These are phyloP conservation scores for Margaritispora aquatica DNA, from an alignment of 495 filamentous ascomycete species.

Conservation along the genomic window DNA sequence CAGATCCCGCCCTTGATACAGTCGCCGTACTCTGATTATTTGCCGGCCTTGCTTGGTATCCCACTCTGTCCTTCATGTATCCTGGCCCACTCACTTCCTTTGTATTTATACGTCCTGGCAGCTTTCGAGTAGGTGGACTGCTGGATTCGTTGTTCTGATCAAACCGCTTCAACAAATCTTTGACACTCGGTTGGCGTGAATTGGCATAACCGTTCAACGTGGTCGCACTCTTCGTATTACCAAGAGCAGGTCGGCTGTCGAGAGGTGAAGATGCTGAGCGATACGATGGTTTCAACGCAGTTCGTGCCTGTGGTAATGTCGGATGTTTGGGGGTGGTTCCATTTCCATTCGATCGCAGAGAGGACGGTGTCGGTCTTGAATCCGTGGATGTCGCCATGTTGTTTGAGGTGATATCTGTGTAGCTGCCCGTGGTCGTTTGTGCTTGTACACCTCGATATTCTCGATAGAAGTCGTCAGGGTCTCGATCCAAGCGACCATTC, in stretches of 20 bases:
- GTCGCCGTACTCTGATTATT: background rate
- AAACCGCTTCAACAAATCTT: constrained; percentile 49
- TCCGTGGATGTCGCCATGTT: constrained; percentile 15
- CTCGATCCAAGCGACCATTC: constrained; percentile 17
- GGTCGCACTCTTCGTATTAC: constrained; percentile 23
- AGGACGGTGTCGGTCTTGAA: constrained; percentile 11
- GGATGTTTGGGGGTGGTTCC: constrained; percentile 24
- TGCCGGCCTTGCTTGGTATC: constrained; percentile 7
- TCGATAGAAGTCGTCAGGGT: constrained; percentile 49
- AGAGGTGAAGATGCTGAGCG: constrained; percentile 47
- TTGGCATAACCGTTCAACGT: constrained; percentile 23
- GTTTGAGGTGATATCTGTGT: constrained; percentile 23
- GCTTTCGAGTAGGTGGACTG: constrained; percentile 11
- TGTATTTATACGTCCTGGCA: constrained; percentile 4
- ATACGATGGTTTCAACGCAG: constrained; percentile 13
- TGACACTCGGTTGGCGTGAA: constrained; percentile 40
- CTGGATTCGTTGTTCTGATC: constrained; percentile 32
- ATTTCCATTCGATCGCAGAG: constrained; percentile 23
- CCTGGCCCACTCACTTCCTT: constrained; percentile 9
- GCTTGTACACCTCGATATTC: constrained; percentile 34
- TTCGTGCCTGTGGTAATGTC: constrained; percentile 9
- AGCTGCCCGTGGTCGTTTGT: constrained; percentile 26
- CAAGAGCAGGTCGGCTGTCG: constrained; percentile 29
- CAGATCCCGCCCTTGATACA: constrained; percentile 6
- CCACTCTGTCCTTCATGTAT: constrained; percentile 11